phyloP scores from a whole-genome alignment of 2,329 filamentous ascomycete species.

The Emmonsia crescens region DNA sequence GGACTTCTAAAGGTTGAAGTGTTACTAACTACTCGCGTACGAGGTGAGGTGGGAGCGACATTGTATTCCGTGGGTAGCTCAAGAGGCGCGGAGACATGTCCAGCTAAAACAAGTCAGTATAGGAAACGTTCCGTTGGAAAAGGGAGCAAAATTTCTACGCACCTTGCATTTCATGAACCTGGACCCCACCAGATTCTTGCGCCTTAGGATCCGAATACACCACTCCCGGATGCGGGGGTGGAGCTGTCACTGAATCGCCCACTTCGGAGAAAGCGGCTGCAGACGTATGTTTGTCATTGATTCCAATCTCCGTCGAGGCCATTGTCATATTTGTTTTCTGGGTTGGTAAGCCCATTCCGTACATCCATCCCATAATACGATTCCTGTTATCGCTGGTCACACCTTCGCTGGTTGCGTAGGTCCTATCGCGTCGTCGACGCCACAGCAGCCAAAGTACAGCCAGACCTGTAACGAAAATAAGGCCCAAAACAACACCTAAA shows the following conservation, averaged over 20 bases:
- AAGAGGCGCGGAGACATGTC: slow-evolving; percentile 5
- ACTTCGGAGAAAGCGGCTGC: slow-evolving; percentile 7
- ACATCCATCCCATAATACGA: slow-evolving; percentile 45
- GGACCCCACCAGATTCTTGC: slow-evolving; percentile 17
- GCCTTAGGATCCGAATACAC: slow-evolving; percentile 10
- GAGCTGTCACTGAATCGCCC: slow-evolving; percentile 7
- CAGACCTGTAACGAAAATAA: slow-evolving; percentile 44
- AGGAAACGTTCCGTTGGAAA: background rate
- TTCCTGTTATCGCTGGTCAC: slow-evolving; percentile 39
- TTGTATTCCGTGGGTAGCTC: slow-evolving; percentile 12
- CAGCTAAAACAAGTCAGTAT: slow-evolving; percentile 5
- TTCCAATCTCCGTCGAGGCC: slow-evolving; percentile 12
- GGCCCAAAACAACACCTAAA: slow-evolving; percentile 50
- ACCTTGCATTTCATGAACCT: slow-evolving; percentile 26
- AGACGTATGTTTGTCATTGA: slow-evolving; percentile 11
- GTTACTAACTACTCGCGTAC: slow-evolving; percentile 12
- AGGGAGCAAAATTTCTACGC: slow-evolving; percentile 7
- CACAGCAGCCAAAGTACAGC: slow-evolving; percentile 46
- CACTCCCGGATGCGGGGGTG: slow-evolving; percentile 9
- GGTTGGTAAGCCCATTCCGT: slow-evolving; percentile 29
- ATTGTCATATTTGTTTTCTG: slow-evolving; percentile 24
- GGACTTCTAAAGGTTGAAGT: slow-evolving; percentile 15
- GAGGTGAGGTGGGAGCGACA: slow-evolving; percentile 8
- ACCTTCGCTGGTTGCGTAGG: slow-evolving; percentile 29
- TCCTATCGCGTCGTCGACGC: slow-evolving; percentile 31